A percentile compares a stretch with the other conserved stretches of the same genome.
These are phyloP conservation scores for Talaromyces sp. DNA, from an alignment of 2,329 filamentous ascomycete genomes.

Conservation along the genomic window DNA sequence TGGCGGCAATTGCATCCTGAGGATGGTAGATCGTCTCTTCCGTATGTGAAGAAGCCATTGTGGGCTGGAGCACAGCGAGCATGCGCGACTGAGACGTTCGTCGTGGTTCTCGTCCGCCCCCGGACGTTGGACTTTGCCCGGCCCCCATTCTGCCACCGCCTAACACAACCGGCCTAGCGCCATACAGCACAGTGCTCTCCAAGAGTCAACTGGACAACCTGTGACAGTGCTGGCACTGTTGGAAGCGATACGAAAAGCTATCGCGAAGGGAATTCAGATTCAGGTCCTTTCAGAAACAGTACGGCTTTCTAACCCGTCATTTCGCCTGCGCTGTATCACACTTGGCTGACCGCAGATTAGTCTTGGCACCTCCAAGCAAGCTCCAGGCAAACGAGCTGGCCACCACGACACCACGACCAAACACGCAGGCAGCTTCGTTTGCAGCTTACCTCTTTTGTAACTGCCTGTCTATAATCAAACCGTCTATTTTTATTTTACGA, in stretches of 20 bases:
- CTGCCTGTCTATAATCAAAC: neutral
- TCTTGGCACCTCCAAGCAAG: neutral
- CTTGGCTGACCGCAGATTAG: neutral
- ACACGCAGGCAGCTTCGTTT: neutral
- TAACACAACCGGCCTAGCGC: constrained; percentile 6
- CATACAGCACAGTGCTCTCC: neutral
- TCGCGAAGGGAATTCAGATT: neutral
- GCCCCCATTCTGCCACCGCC: constrained; percentile 11
- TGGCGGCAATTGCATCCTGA: constrained; percentile 66
- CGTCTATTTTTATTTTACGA: neutral
- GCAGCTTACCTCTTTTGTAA: neutral
- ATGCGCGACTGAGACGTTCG: constrained; percentile 10
- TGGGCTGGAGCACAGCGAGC: constrained; percentile 21
- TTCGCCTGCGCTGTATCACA: neutral
- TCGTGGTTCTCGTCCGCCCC: neutral
- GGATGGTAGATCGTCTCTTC: constrained; percentile 59
- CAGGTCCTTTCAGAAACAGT: neutral
- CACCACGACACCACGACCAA: neutral
- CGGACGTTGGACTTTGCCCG: constrained; percentile 9
- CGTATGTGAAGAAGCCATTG: constrained; percentile 43
- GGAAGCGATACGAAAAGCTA: neutral
- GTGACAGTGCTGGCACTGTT: neutral
- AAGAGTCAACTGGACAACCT: neutral
- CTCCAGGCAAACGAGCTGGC: neutral
- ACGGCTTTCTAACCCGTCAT: neutral